Conservation (phyloP, 129 eudicot genomes). For the Helianthus annuus region DNA sequence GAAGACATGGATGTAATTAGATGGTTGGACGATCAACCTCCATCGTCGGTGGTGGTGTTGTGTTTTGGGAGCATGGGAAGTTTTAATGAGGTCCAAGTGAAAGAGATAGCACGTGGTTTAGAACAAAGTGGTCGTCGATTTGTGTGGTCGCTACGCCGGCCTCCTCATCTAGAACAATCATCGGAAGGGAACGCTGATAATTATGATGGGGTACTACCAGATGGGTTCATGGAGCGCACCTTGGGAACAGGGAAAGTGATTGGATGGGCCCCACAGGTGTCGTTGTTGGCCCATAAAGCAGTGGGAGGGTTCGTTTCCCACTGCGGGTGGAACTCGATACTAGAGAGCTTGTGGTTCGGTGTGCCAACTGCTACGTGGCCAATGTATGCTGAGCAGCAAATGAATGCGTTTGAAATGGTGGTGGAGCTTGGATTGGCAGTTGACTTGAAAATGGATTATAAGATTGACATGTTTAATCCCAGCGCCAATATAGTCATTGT, state of each 20-base stretch:
- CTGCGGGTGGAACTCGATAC: constrained; percentile 58
- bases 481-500: constrained; percentile 12
- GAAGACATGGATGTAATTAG: constrained; percentile 11
- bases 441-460: constrained; percentile 31
- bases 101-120: constrained; percentile 47
- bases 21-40: constrained; percentile 42
- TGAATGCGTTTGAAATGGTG: constrained; percentile 28
- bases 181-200: constrained; percentile 14
- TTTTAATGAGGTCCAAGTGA: constrained; percentile 36
- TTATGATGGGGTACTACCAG: constrained; percentile 32
- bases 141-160: constrained; percentile 45
- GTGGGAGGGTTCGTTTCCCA: constrained; percentile 57
- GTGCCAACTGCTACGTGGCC: constrained; percentile 48
- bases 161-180: not conserved
- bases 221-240: constrained; percentile 47
- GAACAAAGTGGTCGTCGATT: constrained; percentile 40
- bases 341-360: constrained; percentile 52
- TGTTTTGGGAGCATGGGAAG: constrained; percentile 62
- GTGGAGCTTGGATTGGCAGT: constrained; percentile 35
- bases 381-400: constrained; percentile 38
- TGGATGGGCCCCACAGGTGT: constrained; percentile 60
- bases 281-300: constrained; percentile 42
- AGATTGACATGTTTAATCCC: constrained; percentile 19
- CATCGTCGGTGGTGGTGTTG: constrained; percentile 49
- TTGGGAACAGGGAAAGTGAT: constrained; percentile 42